A percentile compares a stretch with the other conserved stretches of the same genome.
These are phyloP conservation scores for Oropetium thomaeum DNA, from an alignment of 176 grass and related monocot genomes.

Conservation along the genomic window DNA sequence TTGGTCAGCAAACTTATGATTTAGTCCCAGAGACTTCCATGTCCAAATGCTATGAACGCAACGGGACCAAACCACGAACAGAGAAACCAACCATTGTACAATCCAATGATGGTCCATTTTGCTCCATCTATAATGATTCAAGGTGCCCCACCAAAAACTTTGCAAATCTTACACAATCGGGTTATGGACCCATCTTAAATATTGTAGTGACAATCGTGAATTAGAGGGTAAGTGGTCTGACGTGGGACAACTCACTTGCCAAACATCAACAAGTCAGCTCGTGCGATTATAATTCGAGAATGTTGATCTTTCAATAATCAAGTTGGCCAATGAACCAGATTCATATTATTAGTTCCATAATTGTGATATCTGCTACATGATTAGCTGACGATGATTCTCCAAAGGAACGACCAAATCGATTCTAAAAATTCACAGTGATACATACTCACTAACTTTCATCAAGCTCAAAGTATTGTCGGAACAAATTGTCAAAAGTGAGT, in stretches of 20 bases:
- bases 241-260: background rate
- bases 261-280: background rate
- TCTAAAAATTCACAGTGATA: background rate
- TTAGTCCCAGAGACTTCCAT: background rate
- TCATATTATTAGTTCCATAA: background rate
- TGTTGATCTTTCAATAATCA: background rate
- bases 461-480: background rate
- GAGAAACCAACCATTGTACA: constrained; percentile 4
- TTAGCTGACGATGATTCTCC: background rate
- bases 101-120: constrained; percentile 23
- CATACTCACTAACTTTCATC: background rate
- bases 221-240: background rate
- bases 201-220: background rate
- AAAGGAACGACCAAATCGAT: background rate
- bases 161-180: constrained; percentile 35
- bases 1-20: constrained; percentile 13
- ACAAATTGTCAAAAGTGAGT: constrained; percentile 10
- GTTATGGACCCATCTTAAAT: background rate
- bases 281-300: constrained; percentile 3
- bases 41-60: background rate
- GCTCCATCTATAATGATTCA: constrained; percentile 24
- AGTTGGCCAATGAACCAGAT: background rate
- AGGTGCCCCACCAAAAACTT: constrained; percentile 16
- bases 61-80: constrained; percentile 1
- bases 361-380: background rate